A percentile compares a stretch with the other conserved stretches of the same genome.
phyloP scores from a whole-genome alignment of 1,284 basidiomycete genomes.

The Ceratobasidium sp. region DNA sequence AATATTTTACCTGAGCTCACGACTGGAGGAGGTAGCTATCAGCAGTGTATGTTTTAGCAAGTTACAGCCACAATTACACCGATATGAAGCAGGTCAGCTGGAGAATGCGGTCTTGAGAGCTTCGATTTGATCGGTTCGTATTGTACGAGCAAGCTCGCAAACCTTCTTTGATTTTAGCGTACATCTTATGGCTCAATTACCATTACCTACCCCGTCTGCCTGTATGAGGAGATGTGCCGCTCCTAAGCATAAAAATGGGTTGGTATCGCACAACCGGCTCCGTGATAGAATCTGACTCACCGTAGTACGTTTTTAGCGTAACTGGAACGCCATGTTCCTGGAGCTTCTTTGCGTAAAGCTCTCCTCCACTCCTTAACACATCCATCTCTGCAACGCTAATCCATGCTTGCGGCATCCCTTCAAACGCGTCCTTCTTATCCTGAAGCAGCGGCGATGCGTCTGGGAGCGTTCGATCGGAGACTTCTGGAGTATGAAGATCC shows the following conservation, averaged over 20 bases:
- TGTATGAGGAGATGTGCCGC: conserved; percentile 15
- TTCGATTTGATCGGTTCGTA: conserved; percentile 1
- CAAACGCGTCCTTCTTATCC: conserved; percentile 66
- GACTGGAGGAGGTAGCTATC: too few species aligned
- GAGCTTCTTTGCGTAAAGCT: conserved; percentile 74
- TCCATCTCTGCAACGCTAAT: conserved; percentile 66
- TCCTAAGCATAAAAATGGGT: not conserved
- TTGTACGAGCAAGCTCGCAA: conserved; percentile 36
- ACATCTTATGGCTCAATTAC: not conserved
- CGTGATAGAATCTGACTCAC: not conserved
- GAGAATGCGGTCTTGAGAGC: conserved; percentile 2
- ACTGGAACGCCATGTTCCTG: conserved; percentile 68
- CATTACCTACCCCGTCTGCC: conserved; percentile 15
- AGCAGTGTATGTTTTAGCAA: too few species aligned
- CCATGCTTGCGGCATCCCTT: conserved; percentile 67
- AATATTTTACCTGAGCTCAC: too few species aligned
- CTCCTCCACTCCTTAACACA: conserved; percentile 75
- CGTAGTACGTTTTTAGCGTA: conserved; percentile 60
- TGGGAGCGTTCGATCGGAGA: conserved; percentile 72
- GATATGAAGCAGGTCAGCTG: not conserved
- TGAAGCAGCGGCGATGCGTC: conserved; percentile 79
- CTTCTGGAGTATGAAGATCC: conserved; percentile 74
- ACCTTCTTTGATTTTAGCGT: not conserved
- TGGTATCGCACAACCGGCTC: too few species aligned
- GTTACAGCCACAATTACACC: too few species aligned